These are phyloP conservation scores for Beauveria bassiana DNA, from an alignment of 2,329 filamentous ascomycete genomes.

Conservation along the genomic window DNA sequence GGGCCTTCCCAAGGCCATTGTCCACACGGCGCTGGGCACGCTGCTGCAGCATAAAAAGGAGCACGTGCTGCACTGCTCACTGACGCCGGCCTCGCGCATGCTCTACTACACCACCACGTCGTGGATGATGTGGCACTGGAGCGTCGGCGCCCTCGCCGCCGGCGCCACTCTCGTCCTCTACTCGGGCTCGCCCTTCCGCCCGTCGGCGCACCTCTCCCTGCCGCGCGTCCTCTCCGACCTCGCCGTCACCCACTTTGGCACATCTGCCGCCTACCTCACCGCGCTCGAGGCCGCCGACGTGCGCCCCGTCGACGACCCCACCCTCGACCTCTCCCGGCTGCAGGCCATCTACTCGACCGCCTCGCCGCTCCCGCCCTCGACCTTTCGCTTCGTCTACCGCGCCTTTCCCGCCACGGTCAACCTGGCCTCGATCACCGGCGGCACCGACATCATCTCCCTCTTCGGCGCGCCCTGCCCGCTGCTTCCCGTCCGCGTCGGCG, in stretches of 20 bases:
- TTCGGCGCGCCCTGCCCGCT: constrained; percentile 81
- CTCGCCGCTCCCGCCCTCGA: constrained; percentile 84
- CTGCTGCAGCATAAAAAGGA: constrained; percentile 97
- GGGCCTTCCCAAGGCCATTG: constrained; percentile 80
- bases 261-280: constrained; percentile 87
- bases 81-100: constrained; percentile 63
- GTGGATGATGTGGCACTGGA: constrained; percentile 99
- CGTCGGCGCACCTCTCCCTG: constrained; percentile 72
- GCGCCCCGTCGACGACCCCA: constrained; percentile 44
- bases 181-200: constrained; percentile 83
- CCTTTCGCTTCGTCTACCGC: constrained; percentile 81
- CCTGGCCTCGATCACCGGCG: constrained; percentile 87
- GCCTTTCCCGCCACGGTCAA: constrained; percentile 77
- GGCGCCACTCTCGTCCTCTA: constrained; percentile 83
- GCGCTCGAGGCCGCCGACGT: constrained; percentile 74
- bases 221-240: constrained; percentile 74
- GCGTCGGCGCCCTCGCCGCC: constrained; percentile 74
- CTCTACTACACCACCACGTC: constrained; percentile 94
- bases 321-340: constrained; percentile 54
- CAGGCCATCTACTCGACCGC: constrained; percentile 91
- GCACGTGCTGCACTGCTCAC: constrained; percentile 77
- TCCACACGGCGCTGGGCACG: constrained; percentile 84
- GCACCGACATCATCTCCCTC: constrained; percentile 92
- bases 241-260: constrained; percentile 86
- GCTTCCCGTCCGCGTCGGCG: constrained; percentile 62